Evolutionary conservation across 192 early-diverging fungal species (phyloP), one percentile per base, ranked within the genome.

Genomic region (Podila horticola): DNA sequence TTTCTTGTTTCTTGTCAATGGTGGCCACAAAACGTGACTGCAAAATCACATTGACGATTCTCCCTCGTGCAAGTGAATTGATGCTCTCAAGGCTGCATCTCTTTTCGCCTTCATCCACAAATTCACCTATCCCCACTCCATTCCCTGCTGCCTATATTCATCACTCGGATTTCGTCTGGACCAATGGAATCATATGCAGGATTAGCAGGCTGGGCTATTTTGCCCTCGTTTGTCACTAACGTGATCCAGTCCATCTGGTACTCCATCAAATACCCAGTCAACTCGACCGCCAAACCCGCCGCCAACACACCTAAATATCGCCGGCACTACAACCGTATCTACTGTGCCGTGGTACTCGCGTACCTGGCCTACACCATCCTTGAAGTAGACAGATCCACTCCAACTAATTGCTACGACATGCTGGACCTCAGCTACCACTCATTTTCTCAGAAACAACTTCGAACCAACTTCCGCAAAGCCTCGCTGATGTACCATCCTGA

Each of bases 331-430:
- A 84, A 66, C 72, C 24, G 75, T 48, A 87, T 87, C 62, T 87
- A 85, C 41, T 75, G 74, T 30, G 62, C 62, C 29, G 84, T 87
- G 12, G 81, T 87, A 34, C 57, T 83, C 8, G 52, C 49, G 2
- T 87, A 87, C 68, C 61, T 87, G 22, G 62, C 75, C 10, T 87
- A 87, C 50, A 87, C 86, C 15, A 75, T 87, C 19, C 28, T 61
- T 45, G 83, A 84, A 28, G 86, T 75, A 24, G 75, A 83, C 58
- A n/a, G 66, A 31, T 66, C 83, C 1, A 62, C 74, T 11, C 64
- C 57, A 0, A 66, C 60, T 55, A 87, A 84, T 31, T 79, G 63
- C 76, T 87, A 87, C 50, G 63, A 83, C n/a, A n/a, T 76, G 0
- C 75, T 85, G 24, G 74, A 74, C 22, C 31, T 87, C 22, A 62